A percentile compares a stretch with the other conserved stretches of the same genome.
phyloP scores from a whole-genome alignment of 2,329 filamentous ascomycete genomes.

The Zopfia rhizophila region DNA sequence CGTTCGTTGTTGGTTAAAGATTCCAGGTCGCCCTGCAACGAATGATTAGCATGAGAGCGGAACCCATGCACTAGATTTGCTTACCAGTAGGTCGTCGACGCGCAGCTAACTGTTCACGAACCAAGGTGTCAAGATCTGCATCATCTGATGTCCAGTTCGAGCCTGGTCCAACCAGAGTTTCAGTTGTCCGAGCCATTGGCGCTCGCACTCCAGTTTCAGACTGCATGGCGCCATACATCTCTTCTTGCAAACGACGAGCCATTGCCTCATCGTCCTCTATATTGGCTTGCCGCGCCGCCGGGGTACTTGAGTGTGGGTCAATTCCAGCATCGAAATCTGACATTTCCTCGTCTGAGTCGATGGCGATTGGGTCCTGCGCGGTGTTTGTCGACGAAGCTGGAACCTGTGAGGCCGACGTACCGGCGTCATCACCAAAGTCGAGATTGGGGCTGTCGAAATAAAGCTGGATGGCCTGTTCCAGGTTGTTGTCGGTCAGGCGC shows the following conservation, averaged over 20 bases:
- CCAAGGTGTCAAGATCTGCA: conserved; percentile 66
- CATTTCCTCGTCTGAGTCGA: conserved; percentile 80
- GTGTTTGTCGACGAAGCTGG: conserved; percentile 37
- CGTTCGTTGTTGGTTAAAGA: conserved; percentile 75
- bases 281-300: conserved; percentile 30
- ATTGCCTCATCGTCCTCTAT: conserved; percentile 93
- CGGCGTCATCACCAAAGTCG: conserved; percentile 56
- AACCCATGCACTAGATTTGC: conserved; percentile 25
- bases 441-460: conserved; percentile 90
- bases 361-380: conserved; percentile 70
- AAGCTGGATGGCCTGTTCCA: conserved; percentile 86
- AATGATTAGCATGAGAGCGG: conserved; percentile 46
- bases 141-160: conserved; percentile 61
- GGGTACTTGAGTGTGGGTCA: conserved; percentile 38
- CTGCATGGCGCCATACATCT: conserved; percentile 75
- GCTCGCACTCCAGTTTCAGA: conserved; percentile 76
- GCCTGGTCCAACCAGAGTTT: conserved; percentile 84
- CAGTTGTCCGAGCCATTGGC: conserved; percentile 89
- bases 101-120: conserved; percentile 70
- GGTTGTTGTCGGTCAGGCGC: conserved; percentile 82
- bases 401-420: conserved; percentile 48
- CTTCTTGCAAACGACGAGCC: conserved; percentile 89
- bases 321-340: conserved; percentile 58
- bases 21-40: conserved; percentile 61
- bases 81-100: conserved; percentile 54